A percentile compares a stretch with the other conserved stretches of the same genome.
phyloP scores from a whole-genome alignment of 352 stramenopile genomes.

The Phytophthora aleatoria region DNA sequence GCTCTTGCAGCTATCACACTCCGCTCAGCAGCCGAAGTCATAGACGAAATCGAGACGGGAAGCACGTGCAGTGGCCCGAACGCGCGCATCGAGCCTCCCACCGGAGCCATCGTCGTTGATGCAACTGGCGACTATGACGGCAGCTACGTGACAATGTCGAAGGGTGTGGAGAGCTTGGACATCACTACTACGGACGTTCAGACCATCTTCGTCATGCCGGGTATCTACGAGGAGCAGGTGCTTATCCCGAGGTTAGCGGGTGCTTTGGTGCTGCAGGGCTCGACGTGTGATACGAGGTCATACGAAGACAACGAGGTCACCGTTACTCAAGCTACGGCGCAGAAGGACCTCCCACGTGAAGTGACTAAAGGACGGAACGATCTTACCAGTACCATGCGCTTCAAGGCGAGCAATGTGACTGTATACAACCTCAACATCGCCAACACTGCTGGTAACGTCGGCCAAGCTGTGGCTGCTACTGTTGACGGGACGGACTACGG shows the following conservation, averaged over 20 bases:
- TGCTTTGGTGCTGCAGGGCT: conserved; percentile 19
- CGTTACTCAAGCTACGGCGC: conserved; percentile 12
- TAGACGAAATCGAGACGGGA: neutral
- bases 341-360: conserved; percentile 20
- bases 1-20: conserved; percentile 5
- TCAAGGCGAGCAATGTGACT: conserved; percentile 25
- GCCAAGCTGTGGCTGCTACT: conserved; percentile 17
- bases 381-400: conserved; percentile 18
- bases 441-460: conserved; percentile 24
- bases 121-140: conserved; percentile 20
- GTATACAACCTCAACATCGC: conserved; percentile 33
- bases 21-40: neutral
- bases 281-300: conserved; percentile 18
- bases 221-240: conserved; percentile 24
- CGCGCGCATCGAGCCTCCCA: conserved; percentile 11
- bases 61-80: conserved; percentile 7
- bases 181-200: conserved; percentile 12
- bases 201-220: conserved; percentile 24
- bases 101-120: conserved; percentile 21
- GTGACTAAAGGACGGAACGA: conserved; percentile 19
- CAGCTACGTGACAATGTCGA: conserved; percentile 13
- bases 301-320: conserved; percentile 26
- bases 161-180: conserved; percentile 10
- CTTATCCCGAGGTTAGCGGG: conserved; percentile 9
- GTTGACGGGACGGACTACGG: conserved; percentile 18